Evolutionary conservation across 2,329 filamentous ascomycete genomes (phyloP), one percentile per base, ranked within the genome.

Genomic region (Diaporthe humulicola): DNA sequence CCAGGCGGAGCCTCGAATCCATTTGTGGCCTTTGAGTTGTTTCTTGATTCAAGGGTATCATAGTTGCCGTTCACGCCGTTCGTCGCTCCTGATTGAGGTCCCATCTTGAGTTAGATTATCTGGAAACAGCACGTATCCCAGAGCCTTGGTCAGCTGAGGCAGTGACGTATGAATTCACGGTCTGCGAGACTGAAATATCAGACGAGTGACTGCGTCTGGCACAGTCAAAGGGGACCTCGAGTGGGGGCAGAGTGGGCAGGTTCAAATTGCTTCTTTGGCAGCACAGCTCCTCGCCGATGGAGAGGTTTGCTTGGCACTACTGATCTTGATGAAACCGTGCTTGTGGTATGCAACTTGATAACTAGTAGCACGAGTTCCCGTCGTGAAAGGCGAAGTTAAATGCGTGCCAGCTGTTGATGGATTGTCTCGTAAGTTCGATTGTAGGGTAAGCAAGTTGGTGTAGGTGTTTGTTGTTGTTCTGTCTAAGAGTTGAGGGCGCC

Each of bases 1-100:
- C 50, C 56, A 42, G 79, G 38, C 64, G 77, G n/a, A 76, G 78
- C 28, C 74, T 77, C 25, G 77, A 33, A 15, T 22, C 38, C 38
- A 4, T 57, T 54, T 42, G n/a, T 14, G 17, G 67, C 28, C 19
- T 72, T 66, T 10, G 72, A 64, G 22, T 40, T 71, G 9, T 30
- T 54, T 25, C n/a, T 69, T n/a, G 33, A 60, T 12, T 69, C 52
- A 9, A 42, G 42, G 19, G 54, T 48, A 36, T 22, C 17, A 36
- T 60, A 17, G 10, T 22, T 22, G 22, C 71, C 74, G 28, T 70
- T 56, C 2, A 33, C 38, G 19, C 50, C 71, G 33, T 73, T 50
- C 14, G 42, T 38, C 9, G 50, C 42, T 15, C 69, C 58, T n/a
- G 38, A 38, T 12, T 57, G 30, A 40, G n/a, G 45, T 30, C 25